phyloP scores from a whole-genome alignment of 1,284 basidiomycete genomes.

The Macrocystidia cucumis region DNA sequence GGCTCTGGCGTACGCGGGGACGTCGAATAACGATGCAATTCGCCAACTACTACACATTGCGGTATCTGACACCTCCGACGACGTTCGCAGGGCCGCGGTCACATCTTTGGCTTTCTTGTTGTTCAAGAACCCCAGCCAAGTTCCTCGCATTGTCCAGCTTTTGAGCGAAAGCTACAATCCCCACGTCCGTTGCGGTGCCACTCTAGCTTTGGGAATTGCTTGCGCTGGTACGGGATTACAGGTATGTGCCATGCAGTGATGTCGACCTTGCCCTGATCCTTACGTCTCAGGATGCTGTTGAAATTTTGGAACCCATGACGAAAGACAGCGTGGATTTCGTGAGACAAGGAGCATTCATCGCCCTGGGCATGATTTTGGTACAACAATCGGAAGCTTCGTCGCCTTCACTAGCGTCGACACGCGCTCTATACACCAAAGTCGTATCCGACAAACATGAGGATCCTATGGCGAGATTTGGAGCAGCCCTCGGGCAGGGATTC shows the following conservation, averaged over 20 bases:
- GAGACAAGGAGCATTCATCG: constrained; percentile 93
- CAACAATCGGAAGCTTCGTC: constrained; percentile 89
- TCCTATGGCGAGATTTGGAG: constrained; percentile 94
- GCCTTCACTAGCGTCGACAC: constrained; percentile 72
- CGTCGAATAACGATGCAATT: constrained; percentile 88
- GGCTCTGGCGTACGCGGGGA: constrained; percentile 91
- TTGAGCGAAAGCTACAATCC: constrained; percentile 97
- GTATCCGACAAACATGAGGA: constrained; percentile 95
- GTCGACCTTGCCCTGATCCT: constrained; percentile 5
- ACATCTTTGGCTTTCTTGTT: constrained; percentile 91
- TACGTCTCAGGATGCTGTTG: constrained; percentile 71
- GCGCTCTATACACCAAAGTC: constrained; percentile 82
- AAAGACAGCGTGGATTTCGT: constrained; percentile 97
- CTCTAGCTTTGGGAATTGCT: constrained; percentile 89
- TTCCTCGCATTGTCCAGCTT: constrained; percentile 91
- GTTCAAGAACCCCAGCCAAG: constrained; percentile 91
- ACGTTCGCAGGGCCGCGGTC: constrained; percentile 91
- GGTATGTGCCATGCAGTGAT: constrained; percentile 26
- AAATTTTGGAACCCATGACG: constrained; percentile 94
- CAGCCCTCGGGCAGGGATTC: constrained; percentile 88
- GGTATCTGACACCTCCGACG: constrained; percentile 94
- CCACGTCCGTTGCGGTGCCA: constrained; percentile 95
- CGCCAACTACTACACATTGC: constrained; percentile 89
- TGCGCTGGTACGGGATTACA: constrained; percentile 96
- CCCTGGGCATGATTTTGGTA: constrained; percentile 92